Evolutionary conservation across 306 rosid species (phyloP), one percentile per base, ranked within the genome.

Genomic region (Glycine latifolia): DNA sequence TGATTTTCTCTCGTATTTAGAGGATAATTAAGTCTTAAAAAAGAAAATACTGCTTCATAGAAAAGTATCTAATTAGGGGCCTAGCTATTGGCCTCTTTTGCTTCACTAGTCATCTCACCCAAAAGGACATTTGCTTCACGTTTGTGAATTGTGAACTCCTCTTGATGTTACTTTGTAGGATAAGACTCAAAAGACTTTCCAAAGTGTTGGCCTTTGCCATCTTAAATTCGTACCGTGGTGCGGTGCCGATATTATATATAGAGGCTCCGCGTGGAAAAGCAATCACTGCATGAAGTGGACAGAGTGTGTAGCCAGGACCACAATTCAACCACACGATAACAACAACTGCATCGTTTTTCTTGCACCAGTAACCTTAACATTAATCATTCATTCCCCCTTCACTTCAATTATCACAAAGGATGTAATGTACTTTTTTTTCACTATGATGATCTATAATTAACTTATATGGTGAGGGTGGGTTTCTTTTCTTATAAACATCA

Each of bases 161-260:
- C 65, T 58, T 58, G 65, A 58, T 58, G 65, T 58, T 16, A 17
- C 11, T 58, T 58, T 58, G 63, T 3, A 55, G 26, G 61, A 55
- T 58, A 17, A 58, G 12, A 17, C 11, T 14, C 7, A 11, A 1
- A 10, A 49, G 54, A 49, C 54, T 49, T 49, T 49, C 14, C 11
- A 49, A 49, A 49, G 54, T 49, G 54, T 3, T 49, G 54, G 14
- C 17, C 16, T 54, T 54, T 54, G 3, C 59, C 59, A 54, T 2
- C 59, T 13, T 4, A 54, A 54, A 13, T 13, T 3, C 16, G 58
- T 1, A 52, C 59, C 20, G 8, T 54, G 17, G 8, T 13, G 17
- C n/a, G 59, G 17, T 13, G 17, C 0, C 10, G 10, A 7, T 8
- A 2, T 46, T 7, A 26, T 26, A 26, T 26, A 26, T 26, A 6